Conservation (phyloP, 1,139 yeast species). For the Saccharomyces uvarum region DNA sequence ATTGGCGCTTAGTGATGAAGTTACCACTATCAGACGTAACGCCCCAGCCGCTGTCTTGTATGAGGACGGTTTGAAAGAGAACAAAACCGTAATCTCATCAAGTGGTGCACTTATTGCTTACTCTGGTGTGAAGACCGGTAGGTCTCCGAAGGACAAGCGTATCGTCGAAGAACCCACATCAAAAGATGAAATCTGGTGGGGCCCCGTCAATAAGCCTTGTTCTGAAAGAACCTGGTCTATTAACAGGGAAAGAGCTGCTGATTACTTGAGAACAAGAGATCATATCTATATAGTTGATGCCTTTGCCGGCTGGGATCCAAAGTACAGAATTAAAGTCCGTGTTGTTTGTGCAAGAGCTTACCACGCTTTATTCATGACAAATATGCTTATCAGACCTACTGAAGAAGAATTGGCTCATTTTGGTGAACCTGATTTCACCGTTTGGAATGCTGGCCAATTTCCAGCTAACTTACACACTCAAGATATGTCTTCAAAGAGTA, state of each 20-base stretch:
- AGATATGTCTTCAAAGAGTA: slow-evolving; percentile 95
- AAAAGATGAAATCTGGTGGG: slow-evolving; percentile 91
- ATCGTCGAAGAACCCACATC: slow-evolving; percentile 92
- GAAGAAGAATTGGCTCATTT: slow-evolving; percentile 79
- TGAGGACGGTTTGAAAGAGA: slow-evolving; percentile 87
- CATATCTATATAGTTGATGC: slow-evolving; percentile 94
- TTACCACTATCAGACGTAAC: slow-evolving; percentile 52
- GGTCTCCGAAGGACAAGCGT: slow-evolving; percentile 97
- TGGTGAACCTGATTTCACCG: slow-evolving; percentile 97
- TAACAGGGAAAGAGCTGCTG: slow-evolving; percentile 93
- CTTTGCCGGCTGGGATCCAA: slow-evolving; percentile 98
- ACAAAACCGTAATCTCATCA: slow-evolving; percentile 85
- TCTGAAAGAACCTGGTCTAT: slow-evolving; percentile 93
- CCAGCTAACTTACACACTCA: slow-evolving; percentile 95
- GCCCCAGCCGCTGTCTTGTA: slow-evolving; percentile 89
- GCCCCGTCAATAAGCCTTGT: slow-evolving; percentile 94
- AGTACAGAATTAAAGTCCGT: slow-evolving; percentile 93
- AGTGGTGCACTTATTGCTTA: slow-evolving; percentile 94
- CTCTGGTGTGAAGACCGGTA: slow-evolving; percentile 94
- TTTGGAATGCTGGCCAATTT: slow-evolving; percentile 98
- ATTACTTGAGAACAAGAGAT: slow-evolving; percentile 92
- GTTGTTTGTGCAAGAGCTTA: slow-evolving; percentile 97
- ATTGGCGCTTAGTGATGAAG: slow-evolving; percentile 33
- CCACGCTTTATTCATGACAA: slow-evolving; percentile 96
- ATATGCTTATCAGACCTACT: slow-evolving; percentile 94